Evolutionary conservation across 441 rosid genomes (phyloP).

Genomic region (Eruca vesicaria): DNA sequence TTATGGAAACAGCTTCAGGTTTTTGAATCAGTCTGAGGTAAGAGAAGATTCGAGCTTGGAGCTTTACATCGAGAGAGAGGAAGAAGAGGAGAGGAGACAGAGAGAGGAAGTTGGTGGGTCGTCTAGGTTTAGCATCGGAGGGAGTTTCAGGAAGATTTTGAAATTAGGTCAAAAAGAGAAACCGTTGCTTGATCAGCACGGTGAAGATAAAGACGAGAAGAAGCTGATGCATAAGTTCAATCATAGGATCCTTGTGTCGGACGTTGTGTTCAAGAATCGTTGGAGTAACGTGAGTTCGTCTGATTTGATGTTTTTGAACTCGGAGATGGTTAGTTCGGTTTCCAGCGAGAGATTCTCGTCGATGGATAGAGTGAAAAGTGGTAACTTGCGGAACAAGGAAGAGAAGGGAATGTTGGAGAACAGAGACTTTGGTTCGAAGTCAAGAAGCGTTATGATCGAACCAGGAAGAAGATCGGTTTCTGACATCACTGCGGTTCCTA

Average conservation of each 20-base stretch:
- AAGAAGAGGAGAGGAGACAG: constrained; percentile 32
- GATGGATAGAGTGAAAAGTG: constrained; percentile 21
- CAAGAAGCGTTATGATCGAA: constrained; percentile 31
- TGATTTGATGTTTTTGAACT: constrained; percentile 70
- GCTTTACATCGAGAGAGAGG: constrained; percentile 71
- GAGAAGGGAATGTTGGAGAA: constrained; percentile 57
- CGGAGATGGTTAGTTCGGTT: constrained; percentile 59
- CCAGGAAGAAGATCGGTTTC: constrained; percentile 73
- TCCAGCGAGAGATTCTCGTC: constrained; percentile 58
- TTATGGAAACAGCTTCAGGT: constrained; percentile 56
- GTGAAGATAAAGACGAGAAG: constrained; percentile 32
- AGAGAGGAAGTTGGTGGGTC: constrained; percentile 42
- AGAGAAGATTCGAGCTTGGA: constrained; percentile 59
- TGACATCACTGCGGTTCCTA: constrained; percentile 65
- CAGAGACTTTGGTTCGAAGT: constrained; percentile 29
- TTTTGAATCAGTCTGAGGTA: constrained; percentile 47
- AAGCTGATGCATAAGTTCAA: constrained; percentile 53
- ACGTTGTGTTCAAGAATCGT: constrained; percentile 61
- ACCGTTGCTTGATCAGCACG: constrained; percentile 35
- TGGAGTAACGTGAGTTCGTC: constrained; percentile 95
- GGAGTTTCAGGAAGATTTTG: constrained; percentile 57
- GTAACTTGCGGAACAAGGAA: constrained; percentile 44
- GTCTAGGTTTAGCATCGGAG: constrained; percentile 68
- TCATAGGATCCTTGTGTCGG: constrained; percentile 69
- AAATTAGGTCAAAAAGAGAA: constrained; percentile 40